Evolutionary conservation across 2,329 filamentous ascomycete species (phyloP), one percentile per base, ranked within the genome.

Genomic region (Monosporascus sp.): DNA sequence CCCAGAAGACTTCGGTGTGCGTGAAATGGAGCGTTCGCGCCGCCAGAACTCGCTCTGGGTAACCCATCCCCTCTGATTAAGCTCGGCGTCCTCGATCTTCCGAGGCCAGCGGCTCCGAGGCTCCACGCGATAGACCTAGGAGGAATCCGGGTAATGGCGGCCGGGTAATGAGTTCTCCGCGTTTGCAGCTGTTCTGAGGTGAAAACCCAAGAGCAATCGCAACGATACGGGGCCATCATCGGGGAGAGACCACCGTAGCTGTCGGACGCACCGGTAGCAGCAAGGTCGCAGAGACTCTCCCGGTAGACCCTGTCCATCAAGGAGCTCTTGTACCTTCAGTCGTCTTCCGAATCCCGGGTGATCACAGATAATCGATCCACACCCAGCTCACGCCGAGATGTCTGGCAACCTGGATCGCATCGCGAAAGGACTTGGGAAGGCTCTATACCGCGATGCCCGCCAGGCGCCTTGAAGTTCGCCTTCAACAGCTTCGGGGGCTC

Each of bases 281-380:
- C 17, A 17, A 41, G 17, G 38, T 41, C 18, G 18, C 38, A 18
- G 18, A 41, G 38, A 41, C 17, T 41, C 17, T 18, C 18, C 38
- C 18, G 17, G 38, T 47, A 51, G 5, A 51, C 39, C n/a, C n/a
- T 37, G 24, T 35, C 17, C 49, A 48, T 49, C 18, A 22, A 36
- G 14, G 17, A n/a, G 20, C n/a, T 37, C 47, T 54, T 20, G n/a
- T 37, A 9, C 20, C 14, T 24, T 25, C 49, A 51, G 52, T 38
- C n/a, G 31, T n/a, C n/a, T 20, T 31, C 24, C 36, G 35, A 38
- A 37, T 49, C 7, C 18, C 27, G 36, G 37, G 38, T 39, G 35
- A 38, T 44, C 47, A 51, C 7, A 51, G 35, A 20, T 41, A 39
- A n/a, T 47, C 41, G 2, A 51, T 47, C 50, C 50, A 51, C 11